Conservation (phyloP, 2,329 filamentous ascomycete species). For the Ophiostoma tasmaniense region DNA sequence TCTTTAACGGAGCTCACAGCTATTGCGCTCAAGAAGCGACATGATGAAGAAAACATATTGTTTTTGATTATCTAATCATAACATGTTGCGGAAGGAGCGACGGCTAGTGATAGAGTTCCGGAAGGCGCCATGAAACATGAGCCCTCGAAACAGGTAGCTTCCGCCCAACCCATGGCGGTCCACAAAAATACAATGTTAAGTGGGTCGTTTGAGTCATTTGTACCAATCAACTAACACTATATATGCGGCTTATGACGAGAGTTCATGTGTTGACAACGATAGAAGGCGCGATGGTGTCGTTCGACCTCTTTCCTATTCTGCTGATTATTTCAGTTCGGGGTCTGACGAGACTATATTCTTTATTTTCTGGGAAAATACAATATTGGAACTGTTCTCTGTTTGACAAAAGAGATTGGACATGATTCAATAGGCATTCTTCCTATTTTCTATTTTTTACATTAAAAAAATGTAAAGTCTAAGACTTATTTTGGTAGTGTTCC, state of each 20-base stretch:
- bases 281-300: not conserved
- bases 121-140: not conserved
- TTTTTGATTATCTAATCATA: not conserved
- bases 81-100: not conserved
- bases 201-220: not conserved
- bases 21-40: not conserved
- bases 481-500: too few species aligned
- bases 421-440: too few species aligned
- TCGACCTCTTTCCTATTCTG: not conserved
- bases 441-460: too few species aligned
- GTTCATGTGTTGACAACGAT: not conserved
- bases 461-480: too few species aligned
- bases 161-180: not conserved
- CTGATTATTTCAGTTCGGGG: not conserved
- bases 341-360: not conserved
- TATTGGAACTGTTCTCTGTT: too few species aligned
- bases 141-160: not conserved
- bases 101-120: not conserved
- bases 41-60: not conserved
- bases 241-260: not conserved
- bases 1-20: not conserved
- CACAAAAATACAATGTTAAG: not conserved
- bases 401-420: too few species aligned
- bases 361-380: too few species aligned
- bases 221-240: slow-evolving; percentile 1